phyloP scores from a whole-genome alignment of 225 moss, liverwort and hornwort genomes.

The Straminergon stramineum region DNA sequence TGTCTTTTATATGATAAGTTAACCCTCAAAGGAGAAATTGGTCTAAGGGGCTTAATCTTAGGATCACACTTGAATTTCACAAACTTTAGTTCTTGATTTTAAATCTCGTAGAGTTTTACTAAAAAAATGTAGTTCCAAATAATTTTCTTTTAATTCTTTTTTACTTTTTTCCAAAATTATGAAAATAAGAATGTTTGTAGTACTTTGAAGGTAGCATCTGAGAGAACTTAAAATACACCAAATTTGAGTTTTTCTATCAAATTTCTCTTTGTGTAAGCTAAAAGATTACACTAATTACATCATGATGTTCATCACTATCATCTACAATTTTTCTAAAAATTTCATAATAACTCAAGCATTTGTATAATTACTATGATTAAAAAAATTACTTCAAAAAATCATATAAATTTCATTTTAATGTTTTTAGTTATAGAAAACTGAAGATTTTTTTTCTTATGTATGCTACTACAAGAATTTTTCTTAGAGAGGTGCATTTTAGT shows the following conservation, averaged over 20 bases:
- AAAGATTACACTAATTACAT: not conserved
- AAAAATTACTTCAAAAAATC: not conserved
- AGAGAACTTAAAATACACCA: not conserved
- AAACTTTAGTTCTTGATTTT: not conserved
- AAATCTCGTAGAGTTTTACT: fast-evolving
- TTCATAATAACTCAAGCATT: not conserved
- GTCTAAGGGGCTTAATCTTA: not conserved
- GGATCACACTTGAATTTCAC: not conserved
- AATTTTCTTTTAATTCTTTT: not conserved
- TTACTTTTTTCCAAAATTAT: not conserved
- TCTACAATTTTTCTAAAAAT: not conserved
- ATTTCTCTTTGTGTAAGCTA: too few relatives aligned
- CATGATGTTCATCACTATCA: not conserved
- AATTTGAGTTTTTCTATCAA: not conserved
- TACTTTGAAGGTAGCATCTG: not conserved
- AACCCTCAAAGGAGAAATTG: too few relatives aligned
- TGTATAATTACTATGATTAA: not conserved
- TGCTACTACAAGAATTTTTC: not conserved
- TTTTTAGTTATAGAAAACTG: not conserved
- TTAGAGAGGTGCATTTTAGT: not conserved
- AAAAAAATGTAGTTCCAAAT: not conserved
- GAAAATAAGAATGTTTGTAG: not conserved
- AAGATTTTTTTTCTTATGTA: not conserved
- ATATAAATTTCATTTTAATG: not conserved
- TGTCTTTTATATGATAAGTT: not conserved